Evolutionary conservation across 495 filamentous ascomycete species (phyloP), one percentile per base, ranked within the genome.

Genomic region (Aspergillus cavernicola): DNA sequence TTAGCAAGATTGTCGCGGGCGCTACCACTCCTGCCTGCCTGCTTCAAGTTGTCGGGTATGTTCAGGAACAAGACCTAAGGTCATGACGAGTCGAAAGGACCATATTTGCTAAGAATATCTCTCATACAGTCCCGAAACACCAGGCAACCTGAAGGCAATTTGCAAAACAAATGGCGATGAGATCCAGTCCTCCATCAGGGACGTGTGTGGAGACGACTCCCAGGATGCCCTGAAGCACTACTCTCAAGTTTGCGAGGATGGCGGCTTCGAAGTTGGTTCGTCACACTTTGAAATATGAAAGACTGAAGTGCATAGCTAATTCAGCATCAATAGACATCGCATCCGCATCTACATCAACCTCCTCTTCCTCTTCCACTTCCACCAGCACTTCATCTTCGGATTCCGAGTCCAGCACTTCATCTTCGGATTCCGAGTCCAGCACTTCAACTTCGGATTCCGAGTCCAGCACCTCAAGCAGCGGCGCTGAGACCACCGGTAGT

Each of bases 261-360:
- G 55, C 40, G 69, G 69, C 16, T 59, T 68, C 64, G 63, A 65
- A 58, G 58, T 66, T 63, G 68, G 71, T 74, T 63, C 56, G 69
- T 54, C 15, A 10, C 23, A 11, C 23, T 26, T 23, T 18, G 20
- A 6, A 16, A 12, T 38, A 47, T n/a, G 13, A 28, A 13, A 15
- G 0, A n/a, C 18, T 26, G 2, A 1, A 15, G n/a, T 11, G 16
- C 31, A 33, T 43, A 48, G 31, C 50, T 51, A 52, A 57, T 33
- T n/a, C 12, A 6, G 35, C 23, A 23, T 20, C 13, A 18, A 35
- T 20, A 48, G 53, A 47, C 31, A 47, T 45, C 23, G 22, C 32
- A 24, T 24, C 50, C 12, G n/a, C 50, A 5, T 31, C 45, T 42
- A 40, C 48, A 28, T 51, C 55, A 4, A 35, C 51, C 26, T 52